Conservation (phyloP, 2,329 filamentous ascomycete species). For the Colletotrichum ledebouriae region DNA sequence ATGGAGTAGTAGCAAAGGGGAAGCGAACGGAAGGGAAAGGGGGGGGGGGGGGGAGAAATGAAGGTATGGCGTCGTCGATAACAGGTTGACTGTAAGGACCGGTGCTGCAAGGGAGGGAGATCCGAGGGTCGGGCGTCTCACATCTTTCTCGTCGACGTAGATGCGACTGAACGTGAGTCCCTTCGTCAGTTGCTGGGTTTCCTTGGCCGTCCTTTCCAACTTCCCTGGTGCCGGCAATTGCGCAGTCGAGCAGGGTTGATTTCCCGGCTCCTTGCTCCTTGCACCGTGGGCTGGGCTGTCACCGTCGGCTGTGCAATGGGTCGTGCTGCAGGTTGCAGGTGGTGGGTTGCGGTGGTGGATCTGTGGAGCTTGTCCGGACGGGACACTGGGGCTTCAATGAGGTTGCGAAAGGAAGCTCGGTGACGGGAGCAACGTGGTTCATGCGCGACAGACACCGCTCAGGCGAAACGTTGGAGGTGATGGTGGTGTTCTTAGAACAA, state of each 20-base stretch:
- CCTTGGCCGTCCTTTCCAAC: too few species aligned
- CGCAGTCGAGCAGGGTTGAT: slow-evolving; percentile 20
- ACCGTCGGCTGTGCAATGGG: slow-evolving; percentile 36
- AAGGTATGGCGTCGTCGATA: slow-evolving; percentile 12
- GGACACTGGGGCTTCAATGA: not conserved
- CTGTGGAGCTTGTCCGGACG: slow-evolving; percentile 31
- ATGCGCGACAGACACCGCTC: not conserved
- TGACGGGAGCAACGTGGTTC: slow-evolving; percentile 12
- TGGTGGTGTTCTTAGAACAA: not conserved
- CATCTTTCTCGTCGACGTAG: slow-evolving; percentile 36
- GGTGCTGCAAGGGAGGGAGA: slow-evolving; percentile 23
- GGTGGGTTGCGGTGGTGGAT: slow-evolving; percentile 27
- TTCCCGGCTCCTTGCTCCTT: slow-evolving; percentile 19
- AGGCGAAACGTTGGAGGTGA: not conserved
- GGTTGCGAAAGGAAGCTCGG: not conserved
- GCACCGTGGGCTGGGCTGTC: slow-evolving; percentile 21
- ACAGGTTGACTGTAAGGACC: slow-evolving; percentile 19
- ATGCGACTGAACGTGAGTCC: slow-evolving; percentile 1
- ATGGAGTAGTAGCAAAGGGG: slow-evolving; percentile 23
- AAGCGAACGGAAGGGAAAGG: too few species aligned
- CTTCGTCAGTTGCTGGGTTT: slow-evolving; percentile 2
- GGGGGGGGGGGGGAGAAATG: slow-evolving; percentile 26
- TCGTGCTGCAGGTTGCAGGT: slow-evolving; percentile 19
- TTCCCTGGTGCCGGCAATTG: slow-evolving; percentile 31
- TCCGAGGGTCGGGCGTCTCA: slow-evolving; percentile 36